phyloP scores from a whole-genome alignment of 2,329 filamentous ascomycete species.

The Botryotinia narcissicola region DNA sequence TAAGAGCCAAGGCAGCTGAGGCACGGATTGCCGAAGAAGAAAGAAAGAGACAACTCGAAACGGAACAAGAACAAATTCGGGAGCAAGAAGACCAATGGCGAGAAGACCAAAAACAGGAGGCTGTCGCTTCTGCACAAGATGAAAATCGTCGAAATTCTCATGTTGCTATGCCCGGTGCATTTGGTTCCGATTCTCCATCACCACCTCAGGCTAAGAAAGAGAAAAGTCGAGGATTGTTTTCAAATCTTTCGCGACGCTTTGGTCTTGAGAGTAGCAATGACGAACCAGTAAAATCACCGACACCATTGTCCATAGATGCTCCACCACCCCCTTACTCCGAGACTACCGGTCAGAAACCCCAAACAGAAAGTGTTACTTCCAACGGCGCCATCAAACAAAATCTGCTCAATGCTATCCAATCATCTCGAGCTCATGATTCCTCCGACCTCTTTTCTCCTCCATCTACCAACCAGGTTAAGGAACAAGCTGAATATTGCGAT shows the following conservation, averaged over 20 bases:
- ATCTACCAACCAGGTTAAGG: conserved; percentile 69
- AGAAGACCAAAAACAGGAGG: conserved; percentile 32
- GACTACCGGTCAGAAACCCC: conserved; percentile 24
- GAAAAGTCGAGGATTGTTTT: conserved; percentile 56
- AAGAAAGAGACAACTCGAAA: conserved; percentile 69
- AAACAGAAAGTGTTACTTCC: conserved; percentile 51
- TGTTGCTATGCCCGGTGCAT: conserved; percentile 69
- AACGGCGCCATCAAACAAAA: conserved; percentile 65
- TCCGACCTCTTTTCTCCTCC: conserved; percentile 70
- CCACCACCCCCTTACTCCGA: conserved; percentile 34
- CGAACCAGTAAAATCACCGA: conserved; percentile 2
- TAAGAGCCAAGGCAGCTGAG: conserved; percentile 83
- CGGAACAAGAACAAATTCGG: conserved; percentile 67
- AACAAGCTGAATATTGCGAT: conserved; percentile 86
- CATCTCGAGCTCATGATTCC: conserved; percentile 75
- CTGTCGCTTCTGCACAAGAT: conserved; percentile 25
- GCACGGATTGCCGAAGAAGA: conserved; percentile 83
- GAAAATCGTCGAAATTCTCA: conserved; percentile 42
- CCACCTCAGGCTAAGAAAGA: conserved; percentile 46
- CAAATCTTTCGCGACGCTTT: conserved; percentile 61
- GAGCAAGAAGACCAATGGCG: conserved; percentile 53
- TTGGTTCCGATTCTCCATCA: conserved; percentile 59
- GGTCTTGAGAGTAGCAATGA: conserved; percentile 55
- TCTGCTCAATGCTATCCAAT: conserved; percentile 73
- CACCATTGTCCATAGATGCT: conserved; percentile 21